Percentiles rank a stretch among this genome's conserved stretches.
Evolutionary conservation across 2,329 filamentous ascomycete species (phyloP).

Genomic region (Orbilia blumenaviensis): DNA sequence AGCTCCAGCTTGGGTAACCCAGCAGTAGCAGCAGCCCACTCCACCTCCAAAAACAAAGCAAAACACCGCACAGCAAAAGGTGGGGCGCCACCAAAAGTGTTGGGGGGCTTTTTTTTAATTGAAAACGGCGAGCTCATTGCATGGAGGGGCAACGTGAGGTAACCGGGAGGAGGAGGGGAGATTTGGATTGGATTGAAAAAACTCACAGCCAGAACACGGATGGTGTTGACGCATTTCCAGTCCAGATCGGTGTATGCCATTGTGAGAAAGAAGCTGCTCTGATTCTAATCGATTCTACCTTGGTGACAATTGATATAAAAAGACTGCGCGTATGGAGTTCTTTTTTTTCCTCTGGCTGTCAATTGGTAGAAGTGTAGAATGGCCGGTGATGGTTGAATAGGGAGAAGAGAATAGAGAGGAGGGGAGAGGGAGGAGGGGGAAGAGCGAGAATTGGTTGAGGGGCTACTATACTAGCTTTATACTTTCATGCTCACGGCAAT

Average conservation of each 20-base stretch:
- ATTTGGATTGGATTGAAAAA: constrained; percentile 6
- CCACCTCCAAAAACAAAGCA: no score
- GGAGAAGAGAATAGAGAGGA: neutral
- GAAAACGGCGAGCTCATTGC: no score
- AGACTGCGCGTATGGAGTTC: no score
- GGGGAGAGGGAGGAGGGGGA: neutral
- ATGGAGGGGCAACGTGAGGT: no score
- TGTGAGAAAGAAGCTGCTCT: no score
- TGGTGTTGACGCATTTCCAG: constrained; percentile 95
- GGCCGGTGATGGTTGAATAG: no score
- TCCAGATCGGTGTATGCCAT: constrained; percentile 93
- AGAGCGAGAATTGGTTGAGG: neutral
- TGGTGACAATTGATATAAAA: neutral
- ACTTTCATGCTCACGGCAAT: no score
- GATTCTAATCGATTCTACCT: neutral
- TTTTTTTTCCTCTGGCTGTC: no score
- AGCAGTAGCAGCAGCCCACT: no score
- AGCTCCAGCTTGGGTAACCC: no score
- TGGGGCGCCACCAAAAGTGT: constrained; percentile 23
- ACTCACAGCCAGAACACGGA: constrained; percentile 93
- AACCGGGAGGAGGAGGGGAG: constrained; percentile 51
- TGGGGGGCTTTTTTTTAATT: no score
- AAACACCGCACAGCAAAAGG: no score
- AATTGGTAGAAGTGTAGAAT: neutral
- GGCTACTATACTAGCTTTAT: constrained; percentile 5